Evolutionary conservation across 2,329 filamentous ascomycete species (phyloP).

Genomic region (Colletotrichum navitas): DNA sequence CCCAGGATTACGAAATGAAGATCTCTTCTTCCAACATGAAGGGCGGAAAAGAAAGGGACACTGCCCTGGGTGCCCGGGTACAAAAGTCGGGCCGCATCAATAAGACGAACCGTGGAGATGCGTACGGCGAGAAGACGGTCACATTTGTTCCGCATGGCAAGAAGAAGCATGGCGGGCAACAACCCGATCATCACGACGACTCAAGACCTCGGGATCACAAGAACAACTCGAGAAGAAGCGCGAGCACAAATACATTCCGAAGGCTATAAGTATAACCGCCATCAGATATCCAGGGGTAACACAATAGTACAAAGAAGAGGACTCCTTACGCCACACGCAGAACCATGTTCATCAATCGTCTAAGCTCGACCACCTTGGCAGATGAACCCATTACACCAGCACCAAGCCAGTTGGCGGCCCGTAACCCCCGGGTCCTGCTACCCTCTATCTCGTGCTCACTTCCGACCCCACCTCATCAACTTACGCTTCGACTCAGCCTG

Average conservation of each 20-base stretch:
- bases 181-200: slow-evolving; percentile 45
- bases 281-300: slow-evolving; percentile 44
- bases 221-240: slow-evolving; percentile 71
- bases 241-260: slow-evolving; percentile 81
- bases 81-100: slow-evolving; percentile 62
- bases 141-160: slow-evolving; percentile 78
- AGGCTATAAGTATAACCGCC: slow-evolving; percentile 62
- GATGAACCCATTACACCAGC: slow-evolving; percentile 29
- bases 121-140: slow-evolving; percentile 74
- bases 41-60: slow-evolving; percentile 68
- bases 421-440: neutral
- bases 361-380: slow-evolving; percentile 22
- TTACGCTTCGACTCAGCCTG: slow-evolving; percentile 54
- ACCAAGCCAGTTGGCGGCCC: slow-evolving; percentile 38
- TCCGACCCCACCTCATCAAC: slow-evolving; percentile 49
- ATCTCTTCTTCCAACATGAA: slow-evolving; percentile 77
- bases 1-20: slow-evolving; percentile 62
- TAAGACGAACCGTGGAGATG: slow-evolving; percentile 61
- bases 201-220: slow-evolving; percentile 50
- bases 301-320: slow-evolving; percentile 37
- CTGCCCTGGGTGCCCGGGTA: slow-evolving; percentile 67
- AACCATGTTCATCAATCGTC: slow-evolving; percentile 21
- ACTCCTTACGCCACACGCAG: slow-evolving; percentile 31
- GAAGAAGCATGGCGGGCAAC: slow-evolving; percentile 50
- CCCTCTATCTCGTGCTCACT: slow-evolving; percentile 9